Base-by-base conservation (phyloP, 164 flowering plant species). In the Vitis rupestris region DNA sequence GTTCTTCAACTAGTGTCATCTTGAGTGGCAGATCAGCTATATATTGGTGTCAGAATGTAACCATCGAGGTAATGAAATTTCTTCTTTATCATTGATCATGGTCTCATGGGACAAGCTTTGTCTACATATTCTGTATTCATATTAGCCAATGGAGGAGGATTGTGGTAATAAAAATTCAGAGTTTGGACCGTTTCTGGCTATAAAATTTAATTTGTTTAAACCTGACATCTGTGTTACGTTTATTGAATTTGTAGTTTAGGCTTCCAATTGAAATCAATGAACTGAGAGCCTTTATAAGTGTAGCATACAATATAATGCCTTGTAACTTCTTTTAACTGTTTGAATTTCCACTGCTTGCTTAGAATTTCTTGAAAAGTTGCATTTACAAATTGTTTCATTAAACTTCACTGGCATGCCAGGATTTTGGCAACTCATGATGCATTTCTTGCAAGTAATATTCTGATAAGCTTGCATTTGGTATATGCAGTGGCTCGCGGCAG, bases 401-500 rank as follows among this genome's bases (percentile, higher is more conserved):
- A 37, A 37, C 44, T 37, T 37, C 4, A 37, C 44, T 3, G 7
- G 2, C 44, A 37, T 0, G 44, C 44, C 7, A 37, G 27, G 13
- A 60, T 13, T 59, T 59, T 10, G 53, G 11, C 37, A 50, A 23
- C 48, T 13, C 15, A 47, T 37, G 44, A 37, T 37, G 44, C 44
- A 37, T 37, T 54, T 63, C 53, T 70, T 68, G 49, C 55, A 3
- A 59, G 13, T 64, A 64, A 54, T 71, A 48, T 70, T 70, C 62
- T 80, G 58, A 75, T 64, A n/a, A 10, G 64, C 63, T 48, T 71
- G 14, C 53, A 65, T 64, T 11, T 78, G 63, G 62, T 66, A 48
- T 59, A 19, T 79, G 84, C 83, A 95, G 99, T 95, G 99, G 99
- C 88, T 95, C 61, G 62, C 89, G 61, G 96, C 98, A 14, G 97